phyloP scores from a whole-genome alignment of 192 early-diverging fungal genomes.

The Rhizoclosmatium globosum region DNA sequence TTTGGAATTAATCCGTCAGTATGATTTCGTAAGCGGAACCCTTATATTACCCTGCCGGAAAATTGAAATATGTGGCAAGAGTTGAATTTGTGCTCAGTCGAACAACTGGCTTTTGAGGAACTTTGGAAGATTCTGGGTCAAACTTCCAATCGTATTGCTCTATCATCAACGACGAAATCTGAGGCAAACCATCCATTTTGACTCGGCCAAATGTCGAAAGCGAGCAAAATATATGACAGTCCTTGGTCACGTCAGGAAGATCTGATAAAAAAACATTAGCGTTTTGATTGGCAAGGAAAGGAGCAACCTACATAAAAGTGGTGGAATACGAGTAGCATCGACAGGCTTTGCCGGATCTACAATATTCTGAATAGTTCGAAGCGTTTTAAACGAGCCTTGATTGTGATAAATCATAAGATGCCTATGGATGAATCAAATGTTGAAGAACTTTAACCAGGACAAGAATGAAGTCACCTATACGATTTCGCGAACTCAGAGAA shows the following conservation, averaged over 20 bases:
- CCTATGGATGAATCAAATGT: background rate
- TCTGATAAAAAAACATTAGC: conserved; percentile 37
- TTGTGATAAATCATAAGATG: conserved; percentile 55
- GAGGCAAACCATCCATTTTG: conserved; percentile 38
- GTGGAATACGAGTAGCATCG: conserved; percentile 53
- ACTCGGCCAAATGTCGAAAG: conserved; percentile 55
- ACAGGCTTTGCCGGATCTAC: conserved; percentile 54
- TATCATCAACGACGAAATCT: conserved; percentile 45
- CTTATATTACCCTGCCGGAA: conserved; percentile 44
- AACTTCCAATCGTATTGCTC: conserved; percentile 61
- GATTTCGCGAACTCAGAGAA: conserved; percentile 47
- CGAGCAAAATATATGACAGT: conserved; percentile 39
- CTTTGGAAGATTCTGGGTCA: conserved; percentile 6
- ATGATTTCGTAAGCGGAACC: background rate
- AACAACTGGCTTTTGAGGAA: conserved; percentile 27
- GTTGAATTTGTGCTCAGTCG: conserved; percentile 53
- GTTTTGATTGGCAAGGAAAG: conserved; percentile 8
- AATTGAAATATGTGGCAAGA: conserved; percentile 41
- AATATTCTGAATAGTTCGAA: conserved; percentile 49
- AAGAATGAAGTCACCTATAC: conserved; percentile 39
- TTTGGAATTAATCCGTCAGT: background rate
- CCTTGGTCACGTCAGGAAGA: conserved; percentile 45
- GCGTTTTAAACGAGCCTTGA: conserved; percentile 54
- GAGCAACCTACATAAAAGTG: conserved; percentile 50
- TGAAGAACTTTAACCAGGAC: background rate